Evolutionary conservation across 306 rosid species (phyloP).

Genomic region (Astragalus glycyphyllos): DNA sequence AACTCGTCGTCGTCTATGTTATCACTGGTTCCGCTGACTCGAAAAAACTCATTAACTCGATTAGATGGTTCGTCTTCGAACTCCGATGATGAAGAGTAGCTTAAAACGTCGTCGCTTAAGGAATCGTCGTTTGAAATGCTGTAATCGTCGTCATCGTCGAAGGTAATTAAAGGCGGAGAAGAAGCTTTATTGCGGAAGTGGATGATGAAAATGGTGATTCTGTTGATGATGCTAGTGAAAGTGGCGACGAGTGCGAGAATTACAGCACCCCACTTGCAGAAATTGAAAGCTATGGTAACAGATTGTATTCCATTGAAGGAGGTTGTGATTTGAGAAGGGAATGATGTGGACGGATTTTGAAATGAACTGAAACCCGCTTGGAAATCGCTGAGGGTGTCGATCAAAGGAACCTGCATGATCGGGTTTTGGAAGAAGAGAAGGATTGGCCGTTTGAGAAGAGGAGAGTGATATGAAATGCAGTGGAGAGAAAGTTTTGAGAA

Average conservation of each 20-base stretch:
- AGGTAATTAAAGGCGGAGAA: conserved; percentile 38
- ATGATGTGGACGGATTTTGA: conserved; percentile 42
- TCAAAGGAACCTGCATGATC: conserved; percentile 76
- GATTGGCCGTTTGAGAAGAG: neutral
- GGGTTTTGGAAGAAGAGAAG: neutral
- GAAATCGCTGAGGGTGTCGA: conserved; percentile 63
- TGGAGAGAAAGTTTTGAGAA: neutral
- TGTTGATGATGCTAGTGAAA: conserved; percentile 59
- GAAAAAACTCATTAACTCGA: conserved; percentile 49
- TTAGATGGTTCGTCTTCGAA: conserved; percentile 42
- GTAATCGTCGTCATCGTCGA: conserved; percentile 44
- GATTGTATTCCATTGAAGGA: conserved; percentile 47
- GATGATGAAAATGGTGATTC: conserved; percentile 56
- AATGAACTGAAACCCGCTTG: conserved; percentile 50
- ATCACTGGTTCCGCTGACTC: conserved; percentile 48
- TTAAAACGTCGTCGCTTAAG: conserved; percentile 27
- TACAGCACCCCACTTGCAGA: conserved; percentile 89
- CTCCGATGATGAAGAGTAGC: conserved; percentile 48
- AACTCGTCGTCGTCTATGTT: conserved; percentile 37
- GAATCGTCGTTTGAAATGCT: conserved; percentile 35
- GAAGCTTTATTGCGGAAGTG: conserved; percentile 42
- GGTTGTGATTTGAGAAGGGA: conserved; percentile 45
- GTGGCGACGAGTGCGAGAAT: conserved; percentile 75
- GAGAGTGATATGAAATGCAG: neutral
- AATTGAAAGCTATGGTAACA: conserved; percentile 47